These are phyloP conservation scores for Hyaloraphidium curvatum DNA, from an alignment of 192 early-diverging fungal genomes.

Conservation along the genomic window DNA sequence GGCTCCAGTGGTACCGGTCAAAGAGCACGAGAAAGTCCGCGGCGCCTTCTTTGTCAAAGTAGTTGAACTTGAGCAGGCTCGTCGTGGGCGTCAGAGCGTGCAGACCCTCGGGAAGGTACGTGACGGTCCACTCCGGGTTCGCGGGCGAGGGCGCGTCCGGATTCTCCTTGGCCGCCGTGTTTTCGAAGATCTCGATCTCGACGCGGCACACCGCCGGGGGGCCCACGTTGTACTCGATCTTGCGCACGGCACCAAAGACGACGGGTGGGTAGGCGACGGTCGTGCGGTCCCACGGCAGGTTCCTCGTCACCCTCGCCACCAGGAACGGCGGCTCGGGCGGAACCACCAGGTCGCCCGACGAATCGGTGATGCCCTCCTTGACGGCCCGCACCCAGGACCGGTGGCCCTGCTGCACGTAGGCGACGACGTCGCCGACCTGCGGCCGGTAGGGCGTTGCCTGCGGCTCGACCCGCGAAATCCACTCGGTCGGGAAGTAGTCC, in stretches of 20 bases:
- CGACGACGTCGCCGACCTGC: conserved; percentile 37
- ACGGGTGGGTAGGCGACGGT: conserved; percentile 22
- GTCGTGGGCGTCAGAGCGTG: conserved; percentile 6
- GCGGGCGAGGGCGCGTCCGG: conserved; percentile 24
- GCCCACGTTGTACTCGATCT: conserved; percentile 39
- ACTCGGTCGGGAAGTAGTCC: conserved; percentile 24
- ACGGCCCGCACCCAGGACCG: conserved; percentile 26
- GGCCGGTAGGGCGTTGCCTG: conserved; percentile 35
- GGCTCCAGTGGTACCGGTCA: conserved; percentile 31
- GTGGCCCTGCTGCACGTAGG: conserved; percentile 35
- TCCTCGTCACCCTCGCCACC: too few relatives aligned
- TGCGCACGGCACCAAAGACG: conserved; percentile 32
- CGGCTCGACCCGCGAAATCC: conserved; percentile 23
- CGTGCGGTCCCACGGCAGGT: conserved; percentile 21
- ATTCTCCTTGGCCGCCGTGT: conserved; percentile 13
- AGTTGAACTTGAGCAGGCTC: conserved; percentile 31
- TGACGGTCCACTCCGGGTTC: conserved; percentile 8
- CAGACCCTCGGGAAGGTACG: background rate
- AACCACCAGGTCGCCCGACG: conserved; percentile 10
- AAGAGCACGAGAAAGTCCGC: conserved; percentile 54
- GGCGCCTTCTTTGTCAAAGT: conserved; percentile 43
- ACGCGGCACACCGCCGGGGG: conserved; percentile 45
- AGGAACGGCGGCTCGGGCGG: too few relatives aligned
- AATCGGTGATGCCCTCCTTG: too few relatives aligned
- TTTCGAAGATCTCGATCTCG: conserved; percentile 23